Conservation (phyloP, 805 yeast genomes). For the Pichia gijzeniarum region DNA sequence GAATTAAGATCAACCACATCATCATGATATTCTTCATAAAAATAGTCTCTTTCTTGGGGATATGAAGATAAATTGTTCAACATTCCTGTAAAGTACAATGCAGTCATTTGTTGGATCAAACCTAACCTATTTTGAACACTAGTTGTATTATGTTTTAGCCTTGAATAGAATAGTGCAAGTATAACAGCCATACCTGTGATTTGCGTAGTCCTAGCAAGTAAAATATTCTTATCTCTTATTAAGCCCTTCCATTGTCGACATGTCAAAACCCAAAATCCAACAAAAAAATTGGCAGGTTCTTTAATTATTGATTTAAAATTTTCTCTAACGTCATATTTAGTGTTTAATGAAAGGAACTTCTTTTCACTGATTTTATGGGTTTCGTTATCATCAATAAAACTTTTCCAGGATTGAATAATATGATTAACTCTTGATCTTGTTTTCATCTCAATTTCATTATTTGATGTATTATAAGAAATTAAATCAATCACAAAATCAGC, state of each 20-base stretch:
- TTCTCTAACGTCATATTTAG: constrained; percentile 14
- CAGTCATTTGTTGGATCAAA: constrained; percentile 63
- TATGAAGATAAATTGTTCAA: constrained; percentile 70
- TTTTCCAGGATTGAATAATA: constrained; percentile 36
- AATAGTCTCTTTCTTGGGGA: constrained; percentile 66
- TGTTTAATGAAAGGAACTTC: constrained; percentile 8
- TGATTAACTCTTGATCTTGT: constrained; percentile 35
- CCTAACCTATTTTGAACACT: constrained; percentile 70
- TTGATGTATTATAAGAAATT: constrained; percentile 51
- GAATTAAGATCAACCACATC: constrained; percentile 60
- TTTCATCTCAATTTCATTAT: constrained; percentile 33
- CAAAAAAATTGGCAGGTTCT: constrained; percentile 27
- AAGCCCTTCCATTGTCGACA: constrained; percentile 38
- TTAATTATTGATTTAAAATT: constrained; percentile 27
- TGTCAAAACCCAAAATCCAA: constrained; percentile 31
- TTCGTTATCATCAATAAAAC: neutral
- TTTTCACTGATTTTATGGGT: neutral
- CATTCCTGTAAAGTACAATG: constrained; percentile 74
- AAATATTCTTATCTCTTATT: constrained; percentile 47
- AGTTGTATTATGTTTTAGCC: constrained; percentile 39
- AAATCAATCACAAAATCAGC: constrained; percentile 74
- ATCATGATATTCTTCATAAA: constrained; percentile 74
- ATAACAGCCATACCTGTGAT: constrained; percentile 57
- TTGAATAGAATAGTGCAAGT: constrained; percentile 62
- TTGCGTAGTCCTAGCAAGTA: constrained; percentile 61